Percentiles rank a stretch among this genome's conserved stretches.
phyloP scores from a whole-genome alignment of 2,329 filamentous ascomycete genomes.

The Cyclaneusma minus region DNA sequence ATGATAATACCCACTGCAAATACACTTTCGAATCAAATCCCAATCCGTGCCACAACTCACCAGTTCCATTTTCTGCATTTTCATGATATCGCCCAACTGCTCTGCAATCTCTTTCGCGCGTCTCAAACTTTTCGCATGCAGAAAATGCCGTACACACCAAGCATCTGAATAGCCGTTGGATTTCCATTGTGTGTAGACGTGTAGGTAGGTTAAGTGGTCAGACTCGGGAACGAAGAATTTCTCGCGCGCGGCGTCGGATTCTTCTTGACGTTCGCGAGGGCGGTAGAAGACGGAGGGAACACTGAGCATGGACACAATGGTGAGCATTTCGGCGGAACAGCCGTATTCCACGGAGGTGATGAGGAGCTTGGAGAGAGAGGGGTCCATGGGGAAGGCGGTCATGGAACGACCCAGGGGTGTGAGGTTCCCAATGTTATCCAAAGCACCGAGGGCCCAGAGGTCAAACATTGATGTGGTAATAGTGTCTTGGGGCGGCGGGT shows the following conservation, averaged over 20 bases:
- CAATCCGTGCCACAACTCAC: slow-evolving; percentile 89
- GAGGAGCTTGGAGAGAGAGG: slow-evolving; percentile 82
- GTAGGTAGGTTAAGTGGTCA: slow-evolving; percentile 86
- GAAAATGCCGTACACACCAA: slow-evolving; percentile 87
- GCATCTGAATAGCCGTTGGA: slow-evolving; percentile 76
- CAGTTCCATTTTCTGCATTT: slow-evolving; percentile 78
- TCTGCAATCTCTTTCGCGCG: slow-evolving; percentile 88
- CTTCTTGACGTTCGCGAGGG: slow-evolving; percentile 90
- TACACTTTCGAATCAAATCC: slow-evolving; percentile 89
- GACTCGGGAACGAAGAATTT: slow-evolving; percentile 98
- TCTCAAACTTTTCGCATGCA: slow-evolving; percentile 87
- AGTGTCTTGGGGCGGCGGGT: slow-evolving; percentile 92
- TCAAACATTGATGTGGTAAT: slow-evolving; percentile 97
- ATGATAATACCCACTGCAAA: slow-evolving; percentile 96
- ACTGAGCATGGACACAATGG: slow-evolving; percentile 94
- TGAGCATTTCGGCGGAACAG: slow-evolving; percentile 95
- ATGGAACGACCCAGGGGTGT: slow-evolving; percentile 79
- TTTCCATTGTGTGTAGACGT: slow-evolving; percentile 94
- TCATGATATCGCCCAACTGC: slow-evolving; percentile 88
- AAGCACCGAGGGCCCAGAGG: slow-evolving; percentile 83
- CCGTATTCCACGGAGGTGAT: slow-evolving; percentile 82
- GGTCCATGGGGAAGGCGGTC: slow-evolving; percentile 98
- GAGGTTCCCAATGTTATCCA: slow-evolving; percentile 87
- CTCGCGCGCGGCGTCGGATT: slow-evolving; percentile 86
- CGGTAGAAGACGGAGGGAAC: slow-evolving; percentile 95